Evolutionary conservation across 805 yeast genomes (phyloP).

Genomic region (Monosporozyma aquatica): DNA sequence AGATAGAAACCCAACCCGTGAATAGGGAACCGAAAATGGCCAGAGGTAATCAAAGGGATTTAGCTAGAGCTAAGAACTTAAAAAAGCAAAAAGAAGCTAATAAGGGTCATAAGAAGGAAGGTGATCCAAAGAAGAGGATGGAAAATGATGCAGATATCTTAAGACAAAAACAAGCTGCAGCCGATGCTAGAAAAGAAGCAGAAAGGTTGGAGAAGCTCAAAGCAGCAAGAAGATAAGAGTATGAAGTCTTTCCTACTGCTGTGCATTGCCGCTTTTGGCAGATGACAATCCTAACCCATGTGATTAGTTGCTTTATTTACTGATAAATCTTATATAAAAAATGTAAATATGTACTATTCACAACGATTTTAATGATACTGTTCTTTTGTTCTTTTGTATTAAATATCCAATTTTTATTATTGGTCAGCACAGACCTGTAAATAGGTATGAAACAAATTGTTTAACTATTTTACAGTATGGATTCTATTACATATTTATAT

Average conservation of each 20-base stretch:
- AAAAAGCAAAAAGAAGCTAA: constrained; percentile 66
- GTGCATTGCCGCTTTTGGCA: background rate
- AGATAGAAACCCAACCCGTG: no score
- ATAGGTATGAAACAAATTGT: no score
- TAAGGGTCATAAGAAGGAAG: constrained; percentile 55
- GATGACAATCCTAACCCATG: no score
- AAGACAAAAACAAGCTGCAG: constrained; percentile 75
- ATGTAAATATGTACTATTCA: background rate
- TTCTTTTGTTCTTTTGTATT: constrained; percentile 1
- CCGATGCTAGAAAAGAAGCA: constrained; percentile 29
- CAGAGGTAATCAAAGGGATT: constrained; percentile 93
- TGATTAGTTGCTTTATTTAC: background rate
- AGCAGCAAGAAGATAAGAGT: constrained; percentile 8
- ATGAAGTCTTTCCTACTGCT: background rate
- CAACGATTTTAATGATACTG: constrained; percentile 1
- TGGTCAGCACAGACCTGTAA: no score
- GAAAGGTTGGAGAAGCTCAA: constrained; percentile 22
- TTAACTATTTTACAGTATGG: constrained; percentile 1
- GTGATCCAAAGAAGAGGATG: constrained; percentile 79
- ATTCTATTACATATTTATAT: constrained; percentile 5
- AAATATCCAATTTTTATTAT: background rate
- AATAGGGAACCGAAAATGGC: constrained; percentile 67
- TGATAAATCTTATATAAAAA: background rate
- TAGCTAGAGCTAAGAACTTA: constrained; percentile 78
- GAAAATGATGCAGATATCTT: constrained; percentile 85